Evolutionary conservation across 257 asterid species (phyloP).

Genomic region (Solanum medicagineum): DNA sequence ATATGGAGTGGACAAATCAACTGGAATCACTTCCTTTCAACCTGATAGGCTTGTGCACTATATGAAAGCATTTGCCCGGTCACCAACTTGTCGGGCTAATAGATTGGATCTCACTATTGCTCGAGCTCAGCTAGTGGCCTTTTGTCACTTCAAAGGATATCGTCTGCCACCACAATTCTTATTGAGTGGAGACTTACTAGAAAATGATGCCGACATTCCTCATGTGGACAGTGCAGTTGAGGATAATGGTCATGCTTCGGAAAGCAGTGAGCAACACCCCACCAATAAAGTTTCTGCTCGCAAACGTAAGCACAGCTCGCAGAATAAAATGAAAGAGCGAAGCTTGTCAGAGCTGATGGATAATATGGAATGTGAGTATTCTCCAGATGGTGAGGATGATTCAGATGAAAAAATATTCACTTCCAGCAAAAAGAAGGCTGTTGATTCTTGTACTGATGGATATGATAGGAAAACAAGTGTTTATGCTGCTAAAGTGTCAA

Average conservation of each 20-base stretch:
- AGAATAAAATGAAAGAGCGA: slow-evolving; percentile 51
- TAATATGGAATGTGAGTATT: slow-evolving; percentile 13
- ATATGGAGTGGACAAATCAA: slow-evolving; percentile 57
- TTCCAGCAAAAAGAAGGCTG: slow-evolving; percentile 43
- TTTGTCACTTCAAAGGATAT: slow-evolving; percentile 53
- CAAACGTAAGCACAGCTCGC: slow-evolving; percentile 31
- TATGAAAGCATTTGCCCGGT: slow-evolving; percentile 40
- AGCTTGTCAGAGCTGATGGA: slow-evolving; percentile 53
- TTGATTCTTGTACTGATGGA: slow-evolving; percentile 35
- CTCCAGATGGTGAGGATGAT: slow-evolving; percentile 45
- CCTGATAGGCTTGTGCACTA: slow-evolving; percentile 61
- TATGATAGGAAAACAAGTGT: slow-evolving; percentile 34
- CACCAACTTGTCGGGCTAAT: slow-evolving; percentile 40
- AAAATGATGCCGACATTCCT: slow-evolving; percentile 19
- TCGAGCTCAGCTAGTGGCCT: slow-evolving; percentile 62
- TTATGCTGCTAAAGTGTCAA: slow-evolving; percentile 46
- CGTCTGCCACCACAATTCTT: slow-evolving; percentile 33
- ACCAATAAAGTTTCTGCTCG: slow-evolving; percentile 10
- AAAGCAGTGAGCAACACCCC: slow-evolving; percentile 1
- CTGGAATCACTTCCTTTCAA: slow-evolving; percentile 36
- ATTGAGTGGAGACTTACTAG: slow-evolving; percentile 36
- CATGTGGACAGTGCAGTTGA: slow-evolving; percentile 10
- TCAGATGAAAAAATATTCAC: slow-evolving; percentile 15
- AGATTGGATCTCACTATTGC: slow-evolving; percentile 57
- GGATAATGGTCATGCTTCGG: not conserved